Percentiles rank a stretch among this genome's conserved stretches.
Evolutionary conservation across 1,139 yeast genomes (phyloP).

Genomic region (Kazachstania sp.): DNA sequence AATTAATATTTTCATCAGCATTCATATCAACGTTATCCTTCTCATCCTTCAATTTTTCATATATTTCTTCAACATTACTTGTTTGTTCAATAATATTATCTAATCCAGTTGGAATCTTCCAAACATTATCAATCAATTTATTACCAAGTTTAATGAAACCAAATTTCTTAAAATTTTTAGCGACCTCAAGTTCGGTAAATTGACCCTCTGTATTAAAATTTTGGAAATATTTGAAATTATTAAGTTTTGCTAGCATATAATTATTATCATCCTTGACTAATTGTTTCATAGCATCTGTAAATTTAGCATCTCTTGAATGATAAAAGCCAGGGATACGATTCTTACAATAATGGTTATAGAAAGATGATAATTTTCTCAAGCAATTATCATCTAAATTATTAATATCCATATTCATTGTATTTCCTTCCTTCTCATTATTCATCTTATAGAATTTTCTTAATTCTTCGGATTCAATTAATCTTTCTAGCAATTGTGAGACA

Average conservation of each 20-base stretch:
- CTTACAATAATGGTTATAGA: constrained; percentile 17
- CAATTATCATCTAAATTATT: constrained; percentile 12
- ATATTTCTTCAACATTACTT: constrained; percentile 13
- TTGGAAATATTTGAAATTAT: constrained; percentile 20
- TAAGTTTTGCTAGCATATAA: constrained; percentile 17
- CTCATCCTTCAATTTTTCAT: constrained; percentile 9
- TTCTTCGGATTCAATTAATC: constrained; percentile 16
- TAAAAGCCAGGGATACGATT: constrained; percentile 21
- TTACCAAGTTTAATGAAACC: constrained; percentile 29
- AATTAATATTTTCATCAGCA: constrained; percentile 5
- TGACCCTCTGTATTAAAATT: constrained; percentile 9
- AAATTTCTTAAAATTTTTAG: constrained; percentile 25
- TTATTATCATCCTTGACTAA: constrained; percentile 14
- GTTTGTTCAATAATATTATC: constrained; percentile 12
- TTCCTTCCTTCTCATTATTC: constrained; percentile 18
- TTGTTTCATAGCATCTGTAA: constrained; percentile 12
- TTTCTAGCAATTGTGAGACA: constrained; percentile 16
- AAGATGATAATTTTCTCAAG: constrained; percentile 11
- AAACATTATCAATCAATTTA: constrained; percentile 25
- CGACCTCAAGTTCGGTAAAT: constrained; percentile 4
- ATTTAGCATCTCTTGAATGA: constrained; percentile 19
- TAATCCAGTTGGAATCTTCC: constrained; percentile 28
- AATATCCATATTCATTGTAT: constrained; percentile 9
- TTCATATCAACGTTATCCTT: constrained; percentile 1
- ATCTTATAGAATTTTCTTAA: constrained; percentile 17